Evolutionary conservation across 192 early-diverging fungal species (phyloP).

Genomic region (Backusella parvicylindrica): DNA sequence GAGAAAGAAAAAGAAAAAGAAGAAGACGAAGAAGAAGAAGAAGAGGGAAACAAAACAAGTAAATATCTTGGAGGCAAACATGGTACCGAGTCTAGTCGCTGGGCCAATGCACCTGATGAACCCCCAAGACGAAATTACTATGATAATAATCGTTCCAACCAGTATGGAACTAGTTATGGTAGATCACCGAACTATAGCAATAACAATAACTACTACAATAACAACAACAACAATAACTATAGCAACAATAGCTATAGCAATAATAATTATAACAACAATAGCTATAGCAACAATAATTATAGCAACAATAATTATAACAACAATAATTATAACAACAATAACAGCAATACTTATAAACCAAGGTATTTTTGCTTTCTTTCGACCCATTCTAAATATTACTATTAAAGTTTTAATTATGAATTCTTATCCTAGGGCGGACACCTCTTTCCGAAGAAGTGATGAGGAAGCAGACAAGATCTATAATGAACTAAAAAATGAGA

Average conservation of each 20-base stretch:
- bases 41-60: neutral
- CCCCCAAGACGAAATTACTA: neutral
- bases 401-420: too few species aligned
- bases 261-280: neutral
- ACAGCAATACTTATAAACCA: neutral
- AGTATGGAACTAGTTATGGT: neutral
- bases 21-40: neutral
- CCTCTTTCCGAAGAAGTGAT: neutral
- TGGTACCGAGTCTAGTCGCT: neutral
- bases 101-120: neutral
- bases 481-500: neutral
- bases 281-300: neutral
- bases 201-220: neutral
- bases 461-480: neutral
- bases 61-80: neutral
- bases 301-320: neutral
- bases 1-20: neutral
- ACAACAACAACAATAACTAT: neutral
- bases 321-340: neutral
- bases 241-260: neutral
- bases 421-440: neutral
- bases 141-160: neutral
- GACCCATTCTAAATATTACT: too few species aligned
- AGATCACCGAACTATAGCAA: neutral
- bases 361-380: neutral